Evolutionary conservation across 2,329 filamentous ascomycete species (phyloP).

Genomic region (Alternaria consortialis): DNA sequence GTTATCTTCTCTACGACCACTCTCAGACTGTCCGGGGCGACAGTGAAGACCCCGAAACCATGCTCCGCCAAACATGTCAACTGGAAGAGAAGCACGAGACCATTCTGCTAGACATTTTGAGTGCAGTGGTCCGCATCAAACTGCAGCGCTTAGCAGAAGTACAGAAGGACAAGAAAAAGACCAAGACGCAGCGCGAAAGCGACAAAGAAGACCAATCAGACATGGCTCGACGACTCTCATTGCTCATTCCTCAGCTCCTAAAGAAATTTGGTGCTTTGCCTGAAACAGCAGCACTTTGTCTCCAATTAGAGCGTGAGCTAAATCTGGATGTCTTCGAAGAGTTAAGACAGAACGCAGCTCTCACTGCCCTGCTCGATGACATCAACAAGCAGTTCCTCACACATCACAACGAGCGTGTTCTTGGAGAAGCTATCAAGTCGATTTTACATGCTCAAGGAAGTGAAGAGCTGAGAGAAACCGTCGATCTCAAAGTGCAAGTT

Average conservation of each 20-base stretch:
- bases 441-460: constrained; percentile 86
- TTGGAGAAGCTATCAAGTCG: constrained; percentile 83
- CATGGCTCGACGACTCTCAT: constrained; percentile 78
- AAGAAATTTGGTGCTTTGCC: constrained; percentile 94
- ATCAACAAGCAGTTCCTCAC: constrained; percentile 93
- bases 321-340: constrained; percentile 89
- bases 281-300: constrained; percentile 82
- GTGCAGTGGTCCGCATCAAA: constrained; percentile 79
- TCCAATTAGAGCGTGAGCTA: constrained; percentile 85
- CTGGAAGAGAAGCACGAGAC: constrained; percentile 80
- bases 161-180: constrained; percentile 64
- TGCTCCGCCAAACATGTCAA: constrained; percentile 76
- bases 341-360: constrained; percentile 84
- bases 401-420: constrained; percentile 86
- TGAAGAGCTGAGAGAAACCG: constrained; percentile 86
- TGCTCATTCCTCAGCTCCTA: constrained; percentile 81
- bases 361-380: constrained; percentile 83
- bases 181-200: constrained; percentile 63
- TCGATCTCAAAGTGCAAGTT: constrained; percentile 79
- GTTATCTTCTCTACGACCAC: constrained; percentile 93
- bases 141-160: constrained; percentile 73
- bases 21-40: constrained; percentile 65
- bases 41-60: constrained; percentile 67
- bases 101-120: constrained; percentile 86
- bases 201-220: constrained; percentile 80